Evolutionary conservation across 176 grass and related monocot species (phyloP).

Genomic region (Alopecurus myosuroides): DNA sequence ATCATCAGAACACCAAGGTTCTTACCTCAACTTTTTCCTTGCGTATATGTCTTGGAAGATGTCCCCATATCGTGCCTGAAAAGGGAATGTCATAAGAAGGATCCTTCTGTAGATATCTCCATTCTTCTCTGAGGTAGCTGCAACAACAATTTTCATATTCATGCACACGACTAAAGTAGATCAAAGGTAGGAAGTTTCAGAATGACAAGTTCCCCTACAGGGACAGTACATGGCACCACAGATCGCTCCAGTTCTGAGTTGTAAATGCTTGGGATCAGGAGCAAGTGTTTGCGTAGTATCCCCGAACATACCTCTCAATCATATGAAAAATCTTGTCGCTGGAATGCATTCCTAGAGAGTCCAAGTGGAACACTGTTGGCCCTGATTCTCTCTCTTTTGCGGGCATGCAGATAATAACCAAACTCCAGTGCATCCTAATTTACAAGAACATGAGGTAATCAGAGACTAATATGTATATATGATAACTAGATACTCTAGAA

Average conservation of each 20-base stretch:
- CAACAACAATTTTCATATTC: neutral
- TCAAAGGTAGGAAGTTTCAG: neutral
- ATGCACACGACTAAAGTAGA: neutral
- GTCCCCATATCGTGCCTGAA: slow-evolving; percentile 41
- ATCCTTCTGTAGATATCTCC: slow-evolving; percentile 43
- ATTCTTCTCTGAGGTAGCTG: slow-evolving; percentile 58
- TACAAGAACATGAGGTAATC: slow-evolving; percentile 15
- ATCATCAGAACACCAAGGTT: neutral
- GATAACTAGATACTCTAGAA: slow-evolving; percentile 8
- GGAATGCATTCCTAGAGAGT: slow-evolving; percentile 71
- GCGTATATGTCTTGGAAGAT: slow-evolving; percentile 32
- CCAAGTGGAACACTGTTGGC: slow-evolving; percentile 76
- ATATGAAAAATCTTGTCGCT: slow-evolving; percentile 54
- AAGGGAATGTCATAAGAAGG: slow-evolving; percentile 42
- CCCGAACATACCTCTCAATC: slow-evolving; percentile 39
- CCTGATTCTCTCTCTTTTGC: slow-evolving; percentile 50
- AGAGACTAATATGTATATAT: slow-evolving; percentile 1
- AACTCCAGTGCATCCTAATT: slow-evolving; percentile 91
- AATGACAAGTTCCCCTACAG: neutral
- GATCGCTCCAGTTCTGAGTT: neutral
- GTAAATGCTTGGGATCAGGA: neutral
- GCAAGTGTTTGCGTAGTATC: neutral
- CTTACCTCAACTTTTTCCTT: slow-evolving; percentile 41
- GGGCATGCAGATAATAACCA: slow-evolving; percentile 83
- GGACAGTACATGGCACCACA: no score